Base-by-base conservation (phyloP, 2,329 filamentous ascomycete species). In the Fusarium devonianum region DNA sequence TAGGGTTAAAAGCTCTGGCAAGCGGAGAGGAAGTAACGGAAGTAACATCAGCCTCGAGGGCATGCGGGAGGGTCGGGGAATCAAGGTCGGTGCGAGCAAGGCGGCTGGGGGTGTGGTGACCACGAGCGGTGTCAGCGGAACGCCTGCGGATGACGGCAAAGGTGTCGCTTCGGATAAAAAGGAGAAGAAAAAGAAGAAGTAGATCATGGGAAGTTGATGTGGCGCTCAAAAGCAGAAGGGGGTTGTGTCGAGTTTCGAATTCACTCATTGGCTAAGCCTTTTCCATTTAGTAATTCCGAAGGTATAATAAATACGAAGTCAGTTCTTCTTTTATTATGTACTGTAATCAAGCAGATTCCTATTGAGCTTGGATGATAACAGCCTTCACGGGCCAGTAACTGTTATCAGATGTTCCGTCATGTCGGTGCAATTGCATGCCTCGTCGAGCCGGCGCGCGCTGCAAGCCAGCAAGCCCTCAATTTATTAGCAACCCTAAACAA, bases 1-100 rank as follows among this genome's bases (percentile, higher is more conserved):
- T 1, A 65, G 45, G 22, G 14, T 42, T 9, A 62, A 60, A 39
- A 37, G 41, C 21, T 40, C 28, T n/a, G 29, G 30, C 12, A 51
- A 41, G 29, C 61, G 68, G 8, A 59, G 68, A 12, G 65, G 65
- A 26, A 66, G 67, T 32, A 47, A 55, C 3, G 64, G 63, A 5
- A 76, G 72, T 51, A 71, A 64, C 35, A 67, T 77, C 12, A 77
- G 73, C 39, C 41, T 76, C 19, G 73, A 74, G 29, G 67, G 72
- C n/a, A 70, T 72, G 52, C 61, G 71, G 8, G 65, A 67, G 7
- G 69, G 70, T 4, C 68, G 70, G 25, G 74, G 74, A 3, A 78
- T 78, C 46, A 72, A 64, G 22, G 66, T 78, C 23, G 74, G 71
- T 7, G 64, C 69, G 5, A 68, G 73, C 18, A 73, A 67, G 48